phyloP scores from a whole-genome alignment of 768 basidiomycete genomes.

The Rhizopogon sp. region DNA sequence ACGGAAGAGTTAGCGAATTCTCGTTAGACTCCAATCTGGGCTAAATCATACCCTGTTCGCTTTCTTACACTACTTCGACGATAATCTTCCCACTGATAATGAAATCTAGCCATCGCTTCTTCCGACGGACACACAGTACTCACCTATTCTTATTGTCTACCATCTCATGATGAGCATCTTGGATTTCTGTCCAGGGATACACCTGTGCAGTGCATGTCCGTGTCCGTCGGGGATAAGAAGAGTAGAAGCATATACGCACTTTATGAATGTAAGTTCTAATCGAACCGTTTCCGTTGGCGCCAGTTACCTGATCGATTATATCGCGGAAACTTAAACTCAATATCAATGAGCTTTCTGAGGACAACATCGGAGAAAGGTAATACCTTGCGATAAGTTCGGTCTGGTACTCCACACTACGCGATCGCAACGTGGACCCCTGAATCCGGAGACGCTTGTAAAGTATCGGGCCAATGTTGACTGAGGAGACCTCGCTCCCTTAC shows the following conservation, averaged over 20 bases:
- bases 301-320: constrained; percentile 55
- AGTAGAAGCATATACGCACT: constrained; percentile 33
- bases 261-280: constrained; percentile 77
- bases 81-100: constrained; percentile 28
- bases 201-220: constrained; percentile 39
- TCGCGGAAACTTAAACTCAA: constrained; percentile 45
- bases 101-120: neutral
- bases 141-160: constrained; percentile 59
- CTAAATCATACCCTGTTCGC: neutral
- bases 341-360: neutral
- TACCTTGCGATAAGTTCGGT: constrained; percentile 60
- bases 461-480: constrained; percentile 58
- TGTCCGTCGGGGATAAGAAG: constrained; percentile 9
- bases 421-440: constrained; percentile 83
- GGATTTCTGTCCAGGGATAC: constrained; percentile 76
- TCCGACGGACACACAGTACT: constrained; percentile 9
- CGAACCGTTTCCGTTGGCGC: constrained; percentile 47
- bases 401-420: constrained; percentile 73
- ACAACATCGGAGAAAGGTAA: constrained; percentile 8
- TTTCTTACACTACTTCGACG: constrained; percentile 13
- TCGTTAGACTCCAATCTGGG: neutral
- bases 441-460: constrained; percentile 83
- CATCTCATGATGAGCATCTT: constrained; percentile 81
- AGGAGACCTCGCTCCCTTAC: constrained; percentile 47
- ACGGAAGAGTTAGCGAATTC: neutral